phyloP scores from a whole-genome alignment of 306 rosid species.

The Begonia peltatifolia region DNA sequence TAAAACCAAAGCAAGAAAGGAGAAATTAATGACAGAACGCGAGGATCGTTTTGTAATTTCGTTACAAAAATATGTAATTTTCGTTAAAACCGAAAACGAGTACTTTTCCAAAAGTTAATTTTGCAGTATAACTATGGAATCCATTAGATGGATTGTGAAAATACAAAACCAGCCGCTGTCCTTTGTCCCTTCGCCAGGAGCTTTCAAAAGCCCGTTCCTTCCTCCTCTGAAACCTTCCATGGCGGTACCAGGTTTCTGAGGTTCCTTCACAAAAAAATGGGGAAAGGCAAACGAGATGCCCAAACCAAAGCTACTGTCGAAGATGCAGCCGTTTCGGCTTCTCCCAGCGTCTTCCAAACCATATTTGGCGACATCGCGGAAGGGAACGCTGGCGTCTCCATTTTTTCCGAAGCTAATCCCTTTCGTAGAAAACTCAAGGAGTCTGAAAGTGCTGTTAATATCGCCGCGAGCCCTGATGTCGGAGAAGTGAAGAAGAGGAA shows the following conservation, averaged over 20 bases:
- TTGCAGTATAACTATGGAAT: too few relatives aligned
- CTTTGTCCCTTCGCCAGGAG: too few relatives aligned
- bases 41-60: too few relatives aligned
- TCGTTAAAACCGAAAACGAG: too few relatives aligned
- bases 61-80: too few relatives aligned
- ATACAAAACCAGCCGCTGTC: too few relatives aligned
- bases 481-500: conserved; percentile 24
- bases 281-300: conserved; percentile 30
- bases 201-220: not conserved
- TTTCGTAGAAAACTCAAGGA: conserved; percentile 34
- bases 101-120: too few relatives aligned
- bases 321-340: conserved; percentile 21
- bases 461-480: conserved; percentile 4
- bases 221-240: not conserved
- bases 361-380: conserved; percentile 36
- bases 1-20: too few relatives aligned
- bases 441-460: conserved; percentile 2
- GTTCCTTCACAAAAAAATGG: conserved; percentile 21
- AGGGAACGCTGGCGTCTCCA: conserved; percentile 18
- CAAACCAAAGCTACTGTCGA: conserved; percentile 10
- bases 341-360: conserved; percentile 33
- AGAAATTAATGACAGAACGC: too few relatives aligned
- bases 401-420: conserved; percentile 69
- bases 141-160: too few relatives aligned
- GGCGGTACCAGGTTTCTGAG: not conserved